Percentiles rank a stretch among this genome's conserved stretches.
These are phyloP conservation scores for Talaromyces adpressus DNA, from an alignment of 495 filamentous ascomycete genomes.

Conservation along the genomic window DNA sequence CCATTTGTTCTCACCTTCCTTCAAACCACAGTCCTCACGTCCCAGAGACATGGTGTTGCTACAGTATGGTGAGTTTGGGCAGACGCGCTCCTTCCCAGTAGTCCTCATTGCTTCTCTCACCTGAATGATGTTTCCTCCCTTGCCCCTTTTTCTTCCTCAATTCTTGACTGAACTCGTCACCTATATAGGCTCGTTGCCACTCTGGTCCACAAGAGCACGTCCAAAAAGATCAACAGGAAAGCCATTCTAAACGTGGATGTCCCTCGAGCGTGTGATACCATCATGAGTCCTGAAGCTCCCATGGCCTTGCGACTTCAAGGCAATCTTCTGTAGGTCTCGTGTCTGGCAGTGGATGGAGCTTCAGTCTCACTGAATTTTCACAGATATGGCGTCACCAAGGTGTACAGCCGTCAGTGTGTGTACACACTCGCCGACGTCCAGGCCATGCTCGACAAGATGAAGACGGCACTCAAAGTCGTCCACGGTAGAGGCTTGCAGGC, in stretches of 20 bases:
- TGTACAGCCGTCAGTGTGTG: conserved; percentile 78
- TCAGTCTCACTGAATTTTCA: neutral
- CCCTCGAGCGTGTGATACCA: conserved; percentile 76
- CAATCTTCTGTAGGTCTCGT: conserved; percentile 58
- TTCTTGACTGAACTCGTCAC: neutral
- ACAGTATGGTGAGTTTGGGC: conserved; percentile 72
- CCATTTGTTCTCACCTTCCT: conserved; percentile 14
- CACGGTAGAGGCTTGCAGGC: conserved; percentile 57
- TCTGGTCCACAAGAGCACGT: conserved; percentile 65
- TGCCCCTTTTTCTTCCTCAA: neutral
- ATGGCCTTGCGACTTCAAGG: conserved; percentile 91
- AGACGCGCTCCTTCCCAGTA: conserved; percentile 1
- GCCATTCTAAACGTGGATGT: conserved; percentile 85
- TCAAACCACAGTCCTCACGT: conserved; percentile 66
- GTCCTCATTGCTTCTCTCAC: neutral
- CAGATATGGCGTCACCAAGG: conserved; percentile 74
- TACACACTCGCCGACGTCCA: conserved; percentile 80
- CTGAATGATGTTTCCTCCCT: neutral
- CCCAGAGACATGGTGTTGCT: conserved; percentile 80
- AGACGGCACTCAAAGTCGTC: conserved; percentile 50
- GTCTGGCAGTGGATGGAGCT: conserved; percentile 1
- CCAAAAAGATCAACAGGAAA: conserved; percentile 73
- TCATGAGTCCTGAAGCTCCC: conserved; percentile 75
- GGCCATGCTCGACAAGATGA: conserved; percentile 66
- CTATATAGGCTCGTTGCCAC: conserved; percentile 80